phyloP scores from a whole-genome alignment of 2,329 filamentous ascomycete species.

The Dryadomyces quercus-mongolicae region DNA sequence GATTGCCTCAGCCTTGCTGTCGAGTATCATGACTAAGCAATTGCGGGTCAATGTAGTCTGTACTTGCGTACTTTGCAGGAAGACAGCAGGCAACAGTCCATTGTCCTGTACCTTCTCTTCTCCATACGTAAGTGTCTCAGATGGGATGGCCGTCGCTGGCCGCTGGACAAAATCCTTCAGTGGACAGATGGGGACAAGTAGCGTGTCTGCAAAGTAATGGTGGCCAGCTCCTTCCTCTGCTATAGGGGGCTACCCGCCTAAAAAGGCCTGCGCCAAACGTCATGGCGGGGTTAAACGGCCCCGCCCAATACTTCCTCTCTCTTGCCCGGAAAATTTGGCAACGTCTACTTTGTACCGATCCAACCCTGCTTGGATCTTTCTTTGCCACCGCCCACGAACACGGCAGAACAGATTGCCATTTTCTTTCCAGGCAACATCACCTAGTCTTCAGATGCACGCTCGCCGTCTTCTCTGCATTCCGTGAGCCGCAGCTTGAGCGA shows the following conservation, averaged over 20 bases:
- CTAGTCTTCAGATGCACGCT: no score
- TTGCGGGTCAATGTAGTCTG: no score
- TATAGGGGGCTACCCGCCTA: background rate
- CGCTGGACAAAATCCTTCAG: no score
- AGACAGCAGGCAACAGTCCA: no score
- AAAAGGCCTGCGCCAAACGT: background rate
- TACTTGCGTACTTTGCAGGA: no score
- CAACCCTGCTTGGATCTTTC: background rate
- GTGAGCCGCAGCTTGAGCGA: background rate
- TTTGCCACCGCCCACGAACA: background rate
- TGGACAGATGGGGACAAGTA: background rate
- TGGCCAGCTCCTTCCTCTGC: background rate
- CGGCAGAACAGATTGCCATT: background rate
- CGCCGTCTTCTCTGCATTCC: no score
- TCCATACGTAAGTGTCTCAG: no score
- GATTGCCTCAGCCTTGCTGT: no score
- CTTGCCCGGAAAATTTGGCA: background rate
- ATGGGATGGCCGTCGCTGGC: no score
- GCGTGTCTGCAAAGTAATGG: background rate
- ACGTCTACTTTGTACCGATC: background rate
- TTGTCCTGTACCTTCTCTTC: no score
- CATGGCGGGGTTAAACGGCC: slow-evolving; percentile 1
- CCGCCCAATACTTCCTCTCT: background rate
- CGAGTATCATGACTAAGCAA: no score
- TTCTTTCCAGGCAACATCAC: no score